Percentiles rank a stretch among this genome's conserved stretches.
These are phyloP conservation scores for Fabrea salina DNA, from an alignment of 169 alveolate genomes.

Conservation along the genomic window DNA sequence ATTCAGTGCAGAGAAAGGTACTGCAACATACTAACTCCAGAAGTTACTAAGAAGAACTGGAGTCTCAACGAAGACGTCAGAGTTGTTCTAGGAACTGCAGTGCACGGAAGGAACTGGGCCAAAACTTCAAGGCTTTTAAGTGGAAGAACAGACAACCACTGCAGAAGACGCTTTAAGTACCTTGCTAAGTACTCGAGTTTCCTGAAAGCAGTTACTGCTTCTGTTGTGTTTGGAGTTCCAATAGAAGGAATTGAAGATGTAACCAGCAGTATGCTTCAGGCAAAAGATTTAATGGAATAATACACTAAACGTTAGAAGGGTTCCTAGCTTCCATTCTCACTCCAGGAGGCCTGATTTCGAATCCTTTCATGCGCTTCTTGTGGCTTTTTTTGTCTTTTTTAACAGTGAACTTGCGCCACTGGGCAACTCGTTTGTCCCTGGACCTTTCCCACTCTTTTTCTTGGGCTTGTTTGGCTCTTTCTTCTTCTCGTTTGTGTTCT, in stretches of 20 bases:
- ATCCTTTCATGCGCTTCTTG: constrained; percentile 28
- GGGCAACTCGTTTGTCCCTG: constrained; percentile 67
- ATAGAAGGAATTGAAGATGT: no score
- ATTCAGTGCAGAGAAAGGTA: constrained; percentile 74
- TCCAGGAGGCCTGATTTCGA: constrained; percentile 44
- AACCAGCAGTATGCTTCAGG: no score
- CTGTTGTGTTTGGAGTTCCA: no score
- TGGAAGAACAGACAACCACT: constrained; percentile 62
- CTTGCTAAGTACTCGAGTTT: no score
- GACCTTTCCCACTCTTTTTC: constrained; percentile 71
- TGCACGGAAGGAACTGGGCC: constrained; percentile 54
- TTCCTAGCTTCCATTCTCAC: constrained; percentile 43
- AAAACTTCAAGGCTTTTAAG: constrained; percentile 44
- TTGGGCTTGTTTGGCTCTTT: constrained; percentile 41
- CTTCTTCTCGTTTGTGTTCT: constrained; percentile 44
- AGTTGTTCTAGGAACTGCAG: constrained; percentile 27
- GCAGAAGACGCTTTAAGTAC: constrained; percentile 62
- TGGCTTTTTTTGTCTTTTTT: constrained; percentile 46
- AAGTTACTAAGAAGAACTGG: constrained; percentile 45
- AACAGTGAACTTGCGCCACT: constrained; percentile 64
- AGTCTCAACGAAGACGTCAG: constrained; percentile 9
- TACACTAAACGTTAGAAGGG: background rate
- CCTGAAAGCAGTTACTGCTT: no score
- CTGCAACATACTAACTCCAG: constrained; percentile 65
- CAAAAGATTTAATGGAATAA: no score